These are phyloP conservation scores for Fibroporia radiculosa DNA, from an alignment of 768 basidiomycete species.

Conservation along the genomic window DNA sequence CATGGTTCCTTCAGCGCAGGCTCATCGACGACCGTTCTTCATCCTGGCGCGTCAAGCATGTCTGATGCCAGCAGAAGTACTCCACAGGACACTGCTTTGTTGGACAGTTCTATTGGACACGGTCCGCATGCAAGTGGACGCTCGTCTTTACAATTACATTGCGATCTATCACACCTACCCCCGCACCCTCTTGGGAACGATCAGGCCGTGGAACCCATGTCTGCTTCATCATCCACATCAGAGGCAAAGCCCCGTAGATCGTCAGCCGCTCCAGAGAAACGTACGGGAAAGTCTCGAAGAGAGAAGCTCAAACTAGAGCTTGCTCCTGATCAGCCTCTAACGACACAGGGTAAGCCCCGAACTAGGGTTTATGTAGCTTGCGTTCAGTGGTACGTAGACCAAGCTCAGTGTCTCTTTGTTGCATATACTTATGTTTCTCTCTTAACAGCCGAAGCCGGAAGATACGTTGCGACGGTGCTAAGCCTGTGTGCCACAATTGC, in stretches of 20 bases:
- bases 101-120: too few species aligned
- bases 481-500: conserved; percentile 72
- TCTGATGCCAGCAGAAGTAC: too few species aligned
- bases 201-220: not conserved
- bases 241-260: too few species aligned
- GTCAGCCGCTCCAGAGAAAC: not conserved
- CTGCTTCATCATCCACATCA: not conserved
- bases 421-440: not conserved
- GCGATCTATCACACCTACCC: too few species aligned
- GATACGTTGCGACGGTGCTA: conserved; percentile 77
- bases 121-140: too few species aligned
- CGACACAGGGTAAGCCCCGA: conserved; percentile 72
- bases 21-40: not conserved
- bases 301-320: conserved; percentile 53
- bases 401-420: not conserved
- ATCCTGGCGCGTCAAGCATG: not conserved
- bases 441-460: conserved; percentile 60
- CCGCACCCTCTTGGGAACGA: too few species aligned
- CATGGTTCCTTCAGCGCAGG: not conserved
- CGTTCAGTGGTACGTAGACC: conserved; percentile 64
- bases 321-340: conserved; percentile 70
- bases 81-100: too few species aligned
- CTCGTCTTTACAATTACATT: too few species aligned
- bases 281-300: conserved; percentile 15
- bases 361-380: conserved; percentile 76